Base-by-base conservation (phyloP, 2,329 filamentous ascomycete genomes). In the Epichloe sp. region DNA sequence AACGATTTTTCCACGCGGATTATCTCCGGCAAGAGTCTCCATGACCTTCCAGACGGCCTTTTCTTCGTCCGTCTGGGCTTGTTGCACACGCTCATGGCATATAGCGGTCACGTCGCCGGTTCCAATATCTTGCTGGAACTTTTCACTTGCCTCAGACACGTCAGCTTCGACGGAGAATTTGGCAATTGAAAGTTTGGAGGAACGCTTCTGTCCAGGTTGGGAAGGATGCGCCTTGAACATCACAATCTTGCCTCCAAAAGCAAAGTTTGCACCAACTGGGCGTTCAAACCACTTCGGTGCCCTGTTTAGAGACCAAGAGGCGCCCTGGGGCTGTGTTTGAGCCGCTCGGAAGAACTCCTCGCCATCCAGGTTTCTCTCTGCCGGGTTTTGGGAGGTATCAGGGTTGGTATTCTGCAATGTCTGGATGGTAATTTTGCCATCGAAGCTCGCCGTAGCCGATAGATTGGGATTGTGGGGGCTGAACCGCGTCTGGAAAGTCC, bases 311-410 rank as follows among this genome's bases (percentile, higher is more conserved):
- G 88, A 88, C 73, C 97, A 98, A 2, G 87, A 89, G 26, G 87
- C 86, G 21, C 84, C 86, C 66, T 96, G 90, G 3, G 91, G 88
- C 62, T 96, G 88, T 6, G 84, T 87, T 65, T 95, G 90, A 11
- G 90, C 91, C 65, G 88, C 90, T 14, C 87, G 86, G 63, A 98
- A 98, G 74, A 98, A 98, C 62, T 97, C 93, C 62, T 95, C 93
- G 46, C 86, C 90, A 62, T 96, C 88, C 35, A 93, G 70, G 49
- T 81, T 81, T 59, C 76, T 81, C 60, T 87, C 81, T 11, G 82
- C 77, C 5, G 78, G 74, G 42, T 76, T 72, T 65, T 89, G 81
- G 1, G 83, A 77, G n/a, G 78, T 75, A 52, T 86, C 80, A 11
- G 83, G 79, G 64, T 93, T 94, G 36, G 90, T 95, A 68, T 93